Percentiles rank a stretch among this genome's conserved stretches.
These are phyloP conservation scores for Lepiota venenata DNA, from an alignment of 768 basidiomycete genomes.

Conservation along the genomic window DNA sequence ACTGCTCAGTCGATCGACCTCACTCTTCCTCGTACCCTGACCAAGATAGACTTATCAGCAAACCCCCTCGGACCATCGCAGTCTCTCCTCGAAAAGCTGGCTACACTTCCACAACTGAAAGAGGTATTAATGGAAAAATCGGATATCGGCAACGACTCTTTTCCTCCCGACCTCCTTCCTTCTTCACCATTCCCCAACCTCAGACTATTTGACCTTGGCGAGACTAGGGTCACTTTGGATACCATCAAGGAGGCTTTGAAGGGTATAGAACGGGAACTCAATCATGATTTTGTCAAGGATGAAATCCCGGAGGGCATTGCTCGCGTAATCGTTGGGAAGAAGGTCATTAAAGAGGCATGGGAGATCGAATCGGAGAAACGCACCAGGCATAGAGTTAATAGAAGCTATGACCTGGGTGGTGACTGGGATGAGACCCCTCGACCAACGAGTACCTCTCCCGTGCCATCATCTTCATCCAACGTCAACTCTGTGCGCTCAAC, in stretches of 20 bases:
- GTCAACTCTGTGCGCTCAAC: conserved; percentile 8
- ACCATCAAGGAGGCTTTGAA: conserved; percentile 42
- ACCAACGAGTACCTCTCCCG: conserved; percentile 10
- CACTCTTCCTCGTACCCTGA: conserved; percentile 47
- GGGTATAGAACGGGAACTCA: conserved; percentile 45
- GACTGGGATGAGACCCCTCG: conserved; percentile 25
- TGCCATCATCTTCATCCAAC: conserved; percentile 6
- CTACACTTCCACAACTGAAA: conserved; percentile 46
- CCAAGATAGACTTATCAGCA: conserved; percentile 59
- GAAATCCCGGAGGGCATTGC: conserved; percentile 50
- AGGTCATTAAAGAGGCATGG: conserved; percentile 71
- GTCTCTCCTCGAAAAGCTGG: conserved; percentile 44
- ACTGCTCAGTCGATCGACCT: conserved; percentile 50
- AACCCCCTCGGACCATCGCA: conserved; percentile 58
- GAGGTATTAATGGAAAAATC: conserved; percentile 55
- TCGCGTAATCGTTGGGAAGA: conserved; percentile 66
- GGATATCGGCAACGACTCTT: conserved; percentile 58
- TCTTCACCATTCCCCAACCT: conserved; percentile 45
- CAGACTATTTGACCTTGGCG: conserved; percentile 59
- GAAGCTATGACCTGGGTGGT: conserved; percentile 25
- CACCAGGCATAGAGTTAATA: conserved; percentile 35
- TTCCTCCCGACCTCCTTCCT: conserved; percentile 38
- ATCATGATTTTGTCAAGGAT: conserved; percentile 51
- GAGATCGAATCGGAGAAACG: conserved; percentile 70
- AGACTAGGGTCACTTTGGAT: conserved; percentile 55